Evolutionary conservation across 1,139 yeast species (phyloP).

Genomic region (Taphrina flavorubra): DNA sequence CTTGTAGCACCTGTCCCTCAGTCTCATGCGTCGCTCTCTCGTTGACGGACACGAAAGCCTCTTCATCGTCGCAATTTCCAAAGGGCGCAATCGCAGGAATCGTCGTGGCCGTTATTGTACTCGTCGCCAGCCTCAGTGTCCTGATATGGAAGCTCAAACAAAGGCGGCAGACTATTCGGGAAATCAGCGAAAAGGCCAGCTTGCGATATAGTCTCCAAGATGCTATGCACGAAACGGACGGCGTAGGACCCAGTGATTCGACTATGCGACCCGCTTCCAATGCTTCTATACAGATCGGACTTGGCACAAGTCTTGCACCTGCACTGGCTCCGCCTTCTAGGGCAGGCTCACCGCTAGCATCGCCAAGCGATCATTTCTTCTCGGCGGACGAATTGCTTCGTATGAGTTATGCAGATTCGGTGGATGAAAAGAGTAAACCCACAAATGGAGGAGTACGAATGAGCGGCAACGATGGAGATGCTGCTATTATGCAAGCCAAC

Average conservation of each 20-base stretch:
- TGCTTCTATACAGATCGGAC: slow-evolving; percentile 29
- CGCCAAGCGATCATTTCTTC: slow-evolving; percentile 20
- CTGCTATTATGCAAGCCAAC: slow-evolving; percentile 37
- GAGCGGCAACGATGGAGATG: slow-evolving; percentile 11
- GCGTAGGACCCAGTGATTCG: not conserved
- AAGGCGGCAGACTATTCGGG: slow-evolving; percentile 6
- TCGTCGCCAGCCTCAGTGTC: not conserved
- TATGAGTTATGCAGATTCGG: slow-evolving; percentile 37
- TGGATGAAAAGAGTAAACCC: not conserved
- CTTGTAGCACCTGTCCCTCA: slow-evolving; percentile 33
- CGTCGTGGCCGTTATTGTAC: not conserved
- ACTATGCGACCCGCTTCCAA: slow-evolving; percentile 4
- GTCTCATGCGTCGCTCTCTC: slow-evolving; percentile 34
- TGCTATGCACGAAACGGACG: not conserved
- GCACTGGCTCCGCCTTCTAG: not conserved
- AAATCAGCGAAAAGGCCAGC: slow-evolving; percentile 17
- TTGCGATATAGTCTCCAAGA: slow-evolving; percentile 7
- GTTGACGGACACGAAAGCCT: not conserved
- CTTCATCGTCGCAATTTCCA: slow-evolving; percentile 3
- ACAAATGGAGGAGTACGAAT: not conserved
- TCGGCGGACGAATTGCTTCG: slow-evolving; percentile 34
- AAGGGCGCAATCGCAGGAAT: slow-evolving; percentile 36
- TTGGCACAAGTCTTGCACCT: slow-evolving; percentile 10
- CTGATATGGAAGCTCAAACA: not conserved
- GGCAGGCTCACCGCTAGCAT: slow-evolving; percentile 7